These are phyloP conservation scores for Solanum hybrid DNA, from an alignment of 305 asterid genomes.

Conservation along the genomic window DNA sequence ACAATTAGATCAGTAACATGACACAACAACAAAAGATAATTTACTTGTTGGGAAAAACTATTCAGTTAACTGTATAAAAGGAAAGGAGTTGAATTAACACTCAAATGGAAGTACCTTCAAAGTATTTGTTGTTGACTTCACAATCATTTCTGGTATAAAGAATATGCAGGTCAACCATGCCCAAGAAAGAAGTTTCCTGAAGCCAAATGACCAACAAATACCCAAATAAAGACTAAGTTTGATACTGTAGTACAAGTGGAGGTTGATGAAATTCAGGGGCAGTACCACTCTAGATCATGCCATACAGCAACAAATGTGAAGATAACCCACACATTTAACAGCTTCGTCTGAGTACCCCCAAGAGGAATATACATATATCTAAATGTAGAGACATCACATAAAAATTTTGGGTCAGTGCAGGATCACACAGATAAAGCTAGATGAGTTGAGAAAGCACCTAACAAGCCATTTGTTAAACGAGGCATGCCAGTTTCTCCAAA, in stretches of 20 bases:
- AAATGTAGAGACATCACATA: conserved; percentile 9
- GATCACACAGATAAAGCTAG: not conserved
- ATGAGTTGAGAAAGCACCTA: conserved; percentile 35
- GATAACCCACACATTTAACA: conserved; percentile 85
- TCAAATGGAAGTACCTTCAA: conserved; percentile 42
- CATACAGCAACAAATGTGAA: conserved; percentile 97
- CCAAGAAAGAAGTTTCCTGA: conserved; percentile 98
- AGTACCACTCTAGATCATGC: conserved; percentile 97
- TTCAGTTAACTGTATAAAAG: not conserved
- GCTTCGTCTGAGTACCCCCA: conserved; percentile 81
- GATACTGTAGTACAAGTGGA: conserved; percentile 3
- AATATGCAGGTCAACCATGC: conserved; percentile 98
- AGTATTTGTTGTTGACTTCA: conserved; percentile 59
- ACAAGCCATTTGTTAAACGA: conserved; percentile 99
- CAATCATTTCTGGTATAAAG: conserved; percentile 86
- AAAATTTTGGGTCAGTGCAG: not conserved
- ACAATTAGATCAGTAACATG: conserved; percentile 13
- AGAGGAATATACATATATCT: conserved; percentile 96
- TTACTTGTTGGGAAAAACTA: not conserved
- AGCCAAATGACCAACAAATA: conserved; percentile 15
- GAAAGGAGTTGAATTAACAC: not conserved
- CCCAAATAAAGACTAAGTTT: conserved; percentile 7
- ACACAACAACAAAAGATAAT: conserved; percentile 11
- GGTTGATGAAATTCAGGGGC: conserved; percentile 9
- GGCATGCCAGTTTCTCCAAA: conserved; percentile 99